Evolutionary conservation across 306 rosid species (phyloP).

Genomic region (Cucumis sativus): DNA sequence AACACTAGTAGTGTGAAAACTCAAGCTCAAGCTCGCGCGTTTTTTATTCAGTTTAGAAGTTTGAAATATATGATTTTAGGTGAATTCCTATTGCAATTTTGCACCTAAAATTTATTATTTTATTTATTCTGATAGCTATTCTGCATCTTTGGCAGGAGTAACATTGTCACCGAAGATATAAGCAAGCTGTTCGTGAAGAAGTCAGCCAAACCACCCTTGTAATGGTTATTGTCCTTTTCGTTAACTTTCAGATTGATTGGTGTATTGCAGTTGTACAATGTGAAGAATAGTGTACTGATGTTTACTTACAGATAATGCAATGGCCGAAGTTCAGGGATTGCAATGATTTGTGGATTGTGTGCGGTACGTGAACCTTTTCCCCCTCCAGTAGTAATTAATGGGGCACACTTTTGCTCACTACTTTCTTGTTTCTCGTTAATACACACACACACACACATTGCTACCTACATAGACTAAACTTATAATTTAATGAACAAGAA

Average conservation of each 20-base stretch:
- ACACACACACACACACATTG: no score
- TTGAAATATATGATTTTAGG: not conserved
- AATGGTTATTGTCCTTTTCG: not conserved
- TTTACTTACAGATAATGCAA: not conserved
- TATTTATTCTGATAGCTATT: not conserved
- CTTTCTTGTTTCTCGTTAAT: no score
- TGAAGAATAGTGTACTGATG: slow-evolving; percentile 4
- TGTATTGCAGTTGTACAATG: slow-evolving; percentile 1
- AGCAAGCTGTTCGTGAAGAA: slow-evolving; percentile 77
- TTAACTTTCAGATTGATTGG: not conserved
- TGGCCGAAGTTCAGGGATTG: not conserved
- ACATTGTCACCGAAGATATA: slow-evolving; percentile 84
- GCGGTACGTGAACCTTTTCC: not conserved
- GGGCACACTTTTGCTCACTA: not conserved
- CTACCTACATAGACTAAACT: no score
- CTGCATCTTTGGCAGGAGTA: slow-evolving; percentile 50
- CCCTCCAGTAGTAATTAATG: not conserved
- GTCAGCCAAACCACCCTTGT: slow-evolving; percentile 25
- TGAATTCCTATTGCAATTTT: not conserved
- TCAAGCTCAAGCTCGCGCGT: no score
- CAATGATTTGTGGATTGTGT: not conserved
- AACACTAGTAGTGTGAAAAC: no score
- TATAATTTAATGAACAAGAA: no score
- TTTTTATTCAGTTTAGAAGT: no score
- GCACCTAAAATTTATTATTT: not conserved